Conservation (phyloP, 1,139 yeast species). For the Magnusiomyces suaveolens region DNA sequence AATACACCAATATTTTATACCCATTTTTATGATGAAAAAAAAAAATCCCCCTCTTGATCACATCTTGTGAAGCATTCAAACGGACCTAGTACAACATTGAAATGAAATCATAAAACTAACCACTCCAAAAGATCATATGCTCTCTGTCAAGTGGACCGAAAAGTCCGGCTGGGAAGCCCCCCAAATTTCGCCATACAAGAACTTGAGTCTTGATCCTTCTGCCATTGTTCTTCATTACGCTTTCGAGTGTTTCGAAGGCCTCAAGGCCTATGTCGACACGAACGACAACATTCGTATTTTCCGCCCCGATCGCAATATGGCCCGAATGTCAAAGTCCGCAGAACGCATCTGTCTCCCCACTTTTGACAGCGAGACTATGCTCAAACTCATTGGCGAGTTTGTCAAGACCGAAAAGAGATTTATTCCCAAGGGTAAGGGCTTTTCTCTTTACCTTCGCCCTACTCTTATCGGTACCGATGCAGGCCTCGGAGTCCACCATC, state of each 20-base stretch:
- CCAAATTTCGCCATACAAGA: slow-evolving; percentile 74
- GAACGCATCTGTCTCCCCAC: slow-evolving; percentile 78
- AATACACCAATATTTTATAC: no score
- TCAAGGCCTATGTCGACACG: slow-evolving; percentile 74
- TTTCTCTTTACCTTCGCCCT: slow-evolving; percentile 87
- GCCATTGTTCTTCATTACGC: slow-evolving; percentile 88
- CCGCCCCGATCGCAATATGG: slow-evolving; percentile 88
- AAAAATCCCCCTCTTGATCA: no score
- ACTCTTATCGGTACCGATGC: slow-evolving; percentile 87
- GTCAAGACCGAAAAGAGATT: slow-evolving; percentile 62
- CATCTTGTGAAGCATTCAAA: neutral
- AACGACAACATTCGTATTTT: slow-evolving; percentile 64
- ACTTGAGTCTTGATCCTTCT: slow-evolving; percentile 71
- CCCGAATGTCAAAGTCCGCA: slow-evolving; percentile 80
- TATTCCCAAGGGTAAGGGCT: slow-evolving; percentile 78
- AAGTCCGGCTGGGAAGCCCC: slow-evolving; percentile 80
- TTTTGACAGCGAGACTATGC: slow-evolving; percentile 68
- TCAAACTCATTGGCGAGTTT: slow-evolving; percentile 64
- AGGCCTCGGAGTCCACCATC: slow-evolving; percentile 73
- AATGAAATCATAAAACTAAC: neutral
- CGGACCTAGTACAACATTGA: neutral
- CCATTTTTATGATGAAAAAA: no score
- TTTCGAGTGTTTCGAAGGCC: slow-evolving; percentile 90
- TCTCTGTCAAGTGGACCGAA: slow-evolving; percentile 74
- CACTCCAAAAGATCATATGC: slow-evolving; percentile 55